Percentiles rank a stretch among this genome's conserved stretches.
These are phyloP conservation scores for Colletotrichum incanum DNA, from an alignment of 2,329 filamentous ascomycete species.

Conservation along the genomic window DNA sequence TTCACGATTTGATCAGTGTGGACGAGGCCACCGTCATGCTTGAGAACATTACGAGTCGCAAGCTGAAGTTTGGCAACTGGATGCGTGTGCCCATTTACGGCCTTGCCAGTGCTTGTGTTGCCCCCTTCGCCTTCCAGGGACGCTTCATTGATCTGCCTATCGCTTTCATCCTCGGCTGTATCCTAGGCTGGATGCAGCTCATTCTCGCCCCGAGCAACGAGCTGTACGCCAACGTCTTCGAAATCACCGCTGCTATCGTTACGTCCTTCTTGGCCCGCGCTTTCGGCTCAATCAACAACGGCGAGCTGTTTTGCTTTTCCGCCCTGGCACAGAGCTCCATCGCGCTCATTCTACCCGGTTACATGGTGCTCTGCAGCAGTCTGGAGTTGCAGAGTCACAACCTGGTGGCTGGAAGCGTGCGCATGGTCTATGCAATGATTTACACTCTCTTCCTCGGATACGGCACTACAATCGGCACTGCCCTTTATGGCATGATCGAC, in stretches of 20 bases:
- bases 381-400: constrained; percentile 77
- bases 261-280: constrained; percentile 80
- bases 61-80: constrained; percentile 66
- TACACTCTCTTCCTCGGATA: constrained; percentile 79
- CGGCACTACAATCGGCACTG: constrained; percentile 75
- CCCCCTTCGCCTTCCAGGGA: constrained; percentile 85
- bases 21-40: constrained; percentile 78
- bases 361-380: constrained; percentile 66
- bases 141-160: constrained; percentile 84
- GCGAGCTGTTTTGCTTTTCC: constrained; percentile 78
- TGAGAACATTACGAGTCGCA: constrained; percentile 66
- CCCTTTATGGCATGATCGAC: constrained; percentile 72
- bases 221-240: constrained; percentile 72
- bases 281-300: constrained; percentile 75
- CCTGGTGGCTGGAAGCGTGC: constrained; percentile 75
- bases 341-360: constrained; percentile 79
- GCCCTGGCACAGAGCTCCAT: constrained; percentile 82
- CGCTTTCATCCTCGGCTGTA: constrained; percentile 81
- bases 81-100: constrained; percentile 79
- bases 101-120: constrained; percentile 81
- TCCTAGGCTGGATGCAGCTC: constrained; percentile 83
- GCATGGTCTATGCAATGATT: constrained; percentile 80
- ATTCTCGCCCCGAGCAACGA: constrained; percentile 82
- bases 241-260: constrained; percentile 71
- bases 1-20: constrained; percentile 81